phyloP scores from a whole-genome alignment of 768 basidiomycete genomes.

The Zangia roseola region DNA sequence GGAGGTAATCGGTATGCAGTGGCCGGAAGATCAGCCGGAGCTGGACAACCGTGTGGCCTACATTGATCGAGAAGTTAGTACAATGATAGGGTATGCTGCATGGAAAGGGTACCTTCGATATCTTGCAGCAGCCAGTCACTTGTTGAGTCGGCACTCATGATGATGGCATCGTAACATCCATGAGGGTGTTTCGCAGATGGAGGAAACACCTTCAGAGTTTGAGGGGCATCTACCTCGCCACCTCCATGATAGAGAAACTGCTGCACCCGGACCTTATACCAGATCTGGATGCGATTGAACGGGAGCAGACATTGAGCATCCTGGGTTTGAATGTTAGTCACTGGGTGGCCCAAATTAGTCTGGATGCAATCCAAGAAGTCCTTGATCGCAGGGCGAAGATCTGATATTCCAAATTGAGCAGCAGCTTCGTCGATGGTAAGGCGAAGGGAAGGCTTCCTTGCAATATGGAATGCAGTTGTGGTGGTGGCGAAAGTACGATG shows the following conservation, averaged over 20 bases:
- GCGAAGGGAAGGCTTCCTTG: not conserved
- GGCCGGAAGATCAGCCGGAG: conserved; percentile 12
- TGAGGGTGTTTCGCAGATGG: conserved; percentile 5
- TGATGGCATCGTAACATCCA: conserved; percentile 11
- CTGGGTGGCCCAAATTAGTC: not conserved
- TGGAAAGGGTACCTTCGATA: not conserved
- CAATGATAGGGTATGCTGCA: not conserved
- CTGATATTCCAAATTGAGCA: not conserved
- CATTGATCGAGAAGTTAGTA: not conserved
- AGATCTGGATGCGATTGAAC: not conserved
- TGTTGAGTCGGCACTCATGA: conserved; percentile 4
- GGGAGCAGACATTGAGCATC: not conserved
- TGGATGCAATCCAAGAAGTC: not conserved
- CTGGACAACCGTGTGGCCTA: conserved; percentile 15
- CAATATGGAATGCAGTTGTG: not conserved
- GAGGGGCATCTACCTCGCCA: conserved; percentile 12
- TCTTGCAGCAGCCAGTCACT: conserved; percentile 9
- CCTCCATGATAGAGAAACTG: conserved; percentile 2
- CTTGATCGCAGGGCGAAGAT: not conserved
- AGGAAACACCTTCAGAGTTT: not conserved
- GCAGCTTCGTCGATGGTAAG: not conserved
- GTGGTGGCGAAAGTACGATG: not conserved
- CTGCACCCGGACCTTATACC: not conserved
- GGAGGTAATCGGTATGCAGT: conserved; percentile 4
- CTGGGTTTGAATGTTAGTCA: too few relatives aligned